These are phyloP conservation scores for Linum trigynum DNA, from an alignment of 345 rosid genomes.

Conservation along the genomic window DNA sequence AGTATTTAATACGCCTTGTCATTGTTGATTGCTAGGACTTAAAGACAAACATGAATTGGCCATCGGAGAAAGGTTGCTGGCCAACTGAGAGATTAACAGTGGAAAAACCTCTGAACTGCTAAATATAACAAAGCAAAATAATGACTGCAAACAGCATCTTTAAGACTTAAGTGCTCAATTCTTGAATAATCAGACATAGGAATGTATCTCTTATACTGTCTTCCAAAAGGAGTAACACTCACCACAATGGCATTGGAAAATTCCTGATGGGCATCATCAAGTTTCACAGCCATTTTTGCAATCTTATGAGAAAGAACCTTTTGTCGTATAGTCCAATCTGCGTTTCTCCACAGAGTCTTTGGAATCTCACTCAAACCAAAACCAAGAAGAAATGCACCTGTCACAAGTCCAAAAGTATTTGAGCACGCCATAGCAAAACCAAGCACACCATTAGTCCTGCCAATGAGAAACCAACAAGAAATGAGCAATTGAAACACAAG, in stretches of 20 bases:
- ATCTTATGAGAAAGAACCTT: conserved; percentile 95
- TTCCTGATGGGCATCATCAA: conserved; percentile 95
- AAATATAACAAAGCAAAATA: background rate
- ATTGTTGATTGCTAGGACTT: background rate
- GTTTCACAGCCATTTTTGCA: conserved; percentile 95
- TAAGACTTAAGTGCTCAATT: background rate
- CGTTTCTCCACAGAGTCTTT: conserved; percentile 76
- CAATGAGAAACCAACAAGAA: conserved; percentile 6
- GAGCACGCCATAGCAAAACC: conserved; percentile 98
- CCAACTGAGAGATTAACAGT: background rate
- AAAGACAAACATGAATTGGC: background rate
- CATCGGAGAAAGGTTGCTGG: background rate
- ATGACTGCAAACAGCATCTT: background rate
- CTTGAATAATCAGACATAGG: background rate
- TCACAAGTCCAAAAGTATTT: conserved; percentile 98
- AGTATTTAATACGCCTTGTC: background rate
- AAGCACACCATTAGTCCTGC: conserved; percentile 56
- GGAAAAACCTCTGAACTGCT: background rate
- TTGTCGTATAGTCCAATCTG: conserved; percentile 88
- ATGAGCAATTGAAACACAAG: background rate
- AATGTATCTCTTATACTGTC: background rate
- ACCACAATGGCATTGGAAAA: conserved; percentile 97
- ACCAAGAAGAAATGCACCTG: conserved; percentile 99
- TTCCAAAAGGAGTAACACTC: conserved; percentile 21
- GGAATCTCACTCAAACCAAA: conserved; percentile 98